Evolutionary conservation across 495 filamentous ascomycete species (phyloP), one percentile per base, ranked within the genome.

Genomic region (Aspergillus ellipticus): DNA sequence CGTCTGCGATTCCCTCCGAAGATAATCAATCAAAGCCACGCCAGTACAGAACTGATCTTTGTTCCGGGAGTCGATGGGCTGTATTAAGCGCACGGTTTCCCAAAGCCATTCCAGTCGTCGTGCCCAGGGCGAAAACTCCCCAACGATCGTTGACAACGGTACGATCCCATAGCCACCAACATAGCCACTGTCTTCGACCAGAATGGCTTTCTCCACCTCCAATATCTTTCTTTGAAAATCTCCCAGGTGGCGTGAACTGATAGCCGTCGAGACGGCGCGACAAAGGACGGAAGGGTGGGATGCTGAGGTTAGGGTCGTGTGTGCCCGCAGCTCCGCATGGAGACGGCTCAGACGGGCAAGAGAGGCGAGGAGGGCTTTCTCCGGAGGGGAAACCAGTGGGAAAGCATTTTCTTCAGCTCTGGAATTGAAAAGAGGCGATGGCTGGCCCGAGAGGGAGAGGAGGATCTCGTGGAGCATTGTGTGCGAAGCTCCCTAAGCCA

Each of bases 381-480:
- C 90, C 54, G 89, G 83, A 26, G 89, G 86, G 43, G 89, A 88
- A 63, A 95, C 71, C 46, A 85, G 74, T 43, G 74, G 68, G 61
- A 80, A 68, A 57, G 70, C 62, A 59, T 66, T 71, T 64, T 68
- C 61, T 41, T 75, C 60, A 43, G 61, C 41, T 19, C 73, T 57
- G 58, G 76, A 53, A 56, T 74, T 74, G 73, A 97, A 87, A 62
- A 97, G 83, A 43, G 91, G 85, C 52, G 93, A 97, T 22, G 90
- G 86, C 73, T 96, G 89, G 50, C 93, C 93, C 59, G 91, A 94
- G 69, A 98, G 87, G 66, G 89, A 89, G 67, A 98, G 86, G 62
- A 98, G 82, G 72, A 98, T 86, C 75, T 98, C 94, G 78, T 97
- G 93, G 66, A 97, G 87, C 93, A 97, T 97, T 71, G 68, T 79